phyloP scores from a whole-genome alignment of 176 grass and related monocot genomes.

The Pharus latifolius region DNA sequence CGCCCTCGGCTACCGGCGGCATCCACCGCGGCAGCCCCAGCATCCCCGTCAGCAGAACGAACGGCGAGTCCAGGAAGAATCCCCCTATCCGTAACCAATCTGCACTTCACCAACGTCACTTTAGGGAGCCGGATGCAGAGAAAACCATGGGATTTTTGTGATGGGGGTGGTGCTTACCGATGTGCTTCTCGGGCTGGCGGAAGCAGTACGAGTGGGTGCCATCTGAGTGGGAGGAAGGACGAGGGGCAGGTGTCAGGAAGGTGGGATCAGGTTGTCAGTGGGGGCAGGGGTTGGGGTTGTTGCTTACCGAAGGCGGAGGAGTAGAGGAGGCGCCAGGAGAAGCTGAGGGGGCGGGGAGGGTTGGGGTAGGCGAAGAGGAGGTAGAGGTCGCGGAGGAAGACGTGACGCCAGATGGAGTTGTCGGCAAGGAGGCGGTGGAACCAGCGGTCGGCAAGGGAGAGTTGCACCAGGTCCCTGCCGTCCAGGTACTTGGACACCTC shows the following conservation, averaged over 20 bases:
- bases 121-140: background rate
- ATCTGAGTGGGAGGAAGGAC: conserved; percentile 21
- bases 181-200: conserved; percentile 48
- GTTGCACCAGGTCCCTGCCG: conserved; percentile 55
- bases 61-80: conserved; percentile 56
- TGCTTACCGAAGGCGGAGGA: conserved; percentile 49
- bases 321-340: conserved; percentile 73
- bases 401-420: conserved; percentile 73
- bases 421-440: conserved; percentile 56
- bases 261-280: too few species aligned
- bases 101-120: conserved; percentile 7
- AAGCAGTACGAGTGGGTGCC: conserved; percentile 55
- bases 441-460: conserved; percentile 50
- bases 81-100: conserved; percentile 69
- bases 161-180: conserved; percentile 38
- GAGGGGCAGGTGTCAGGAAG: background rate
- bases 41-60: conserved; percentile 45
- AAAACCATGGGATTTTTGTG: too few species aligned
- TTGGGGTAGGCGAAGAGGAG: background rate
- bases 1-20: conserved; percentile 11
- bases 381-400: conserved; percentile 73
- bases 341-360: conserved; percentile 22
- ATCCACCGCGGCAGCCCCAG: conserved; percentile 39
- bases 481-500: conserved; percentile 83
- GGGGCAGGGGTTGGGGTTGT: background rate